Evolutionary conservation across 2,329 filamentous ascomycete genomes (phyloP).

Genomic region (Cryoendolithus antarcticus): DNA sequence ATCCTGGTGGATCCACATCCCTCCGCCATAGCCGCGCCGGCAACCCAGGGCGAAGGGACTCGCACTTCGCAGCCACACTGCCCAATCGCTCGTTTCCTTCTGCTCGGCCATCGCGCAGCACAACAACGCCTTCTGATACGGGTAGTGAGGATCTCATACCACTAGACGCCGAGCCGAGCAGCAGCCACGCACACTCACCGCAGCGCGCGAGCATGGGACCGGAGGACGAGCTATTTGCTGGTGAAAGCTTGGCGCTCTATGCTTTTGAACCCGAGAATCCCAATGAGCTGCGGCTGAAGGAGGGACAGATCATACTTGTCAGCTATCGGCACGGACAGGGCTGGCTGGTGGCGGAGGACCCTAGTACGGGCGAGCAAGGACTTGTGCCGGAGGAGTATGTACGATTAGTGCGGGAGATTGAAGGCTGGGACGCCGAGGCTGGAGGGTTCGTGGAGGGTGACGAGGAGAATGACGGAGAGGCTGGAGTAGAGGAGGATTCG

Average conservation of each 20-base stretch:
- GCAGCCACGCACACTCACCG: constrained; percentile 10
- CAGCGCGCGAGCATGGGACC: constrained; percentile 34
- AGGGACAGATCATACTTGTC: constrained; percentile 93
- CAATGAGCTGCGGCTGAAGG: constrained; percentile 82
- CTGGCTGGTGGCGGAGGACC: constrained; percentile 94
- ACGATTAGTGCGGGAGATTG: constrained; percentile 78
- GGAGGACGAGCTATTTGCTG: constrained; percentile 84
- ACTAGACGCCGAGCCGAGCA: constrained; percentile 15
- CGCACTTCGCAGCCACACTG: constrained; percentile 39
- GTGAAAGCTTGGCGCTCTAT: constrained; percentile 88
- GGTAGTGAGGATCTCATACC: constrained; percentile 11
- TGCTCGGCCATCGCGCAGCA: not conserved
- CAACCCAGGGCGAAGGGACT: constrained; percentile 27
- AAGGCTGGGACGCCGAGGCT: constrained; percentile 70
- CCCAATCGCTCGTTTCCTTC: constrained; percentile 14
- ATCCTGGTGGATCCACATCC: constrained; percentile 19
- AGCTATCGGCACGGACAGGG: constrained; percentile 93
- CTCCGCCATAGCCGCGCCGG: constrained; percentile 18
- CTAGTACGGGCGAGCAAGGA: constrained; percentile 84
- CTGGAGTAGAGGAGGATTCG: constrained; percentile 8
- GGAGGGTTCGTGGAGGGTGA: constrained; percentile 53
- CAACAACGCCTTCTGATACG: not conserved
- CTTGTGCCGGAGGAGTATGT: constrained; percentile 96
- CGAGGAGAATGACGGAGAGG: constrained; percentile 5
- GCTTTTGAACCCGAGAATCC: constrained; percentile 93